Conservation (phyloP, 495 filamentous ascomycete species). For the Aspergillus baeticus region DNA sequence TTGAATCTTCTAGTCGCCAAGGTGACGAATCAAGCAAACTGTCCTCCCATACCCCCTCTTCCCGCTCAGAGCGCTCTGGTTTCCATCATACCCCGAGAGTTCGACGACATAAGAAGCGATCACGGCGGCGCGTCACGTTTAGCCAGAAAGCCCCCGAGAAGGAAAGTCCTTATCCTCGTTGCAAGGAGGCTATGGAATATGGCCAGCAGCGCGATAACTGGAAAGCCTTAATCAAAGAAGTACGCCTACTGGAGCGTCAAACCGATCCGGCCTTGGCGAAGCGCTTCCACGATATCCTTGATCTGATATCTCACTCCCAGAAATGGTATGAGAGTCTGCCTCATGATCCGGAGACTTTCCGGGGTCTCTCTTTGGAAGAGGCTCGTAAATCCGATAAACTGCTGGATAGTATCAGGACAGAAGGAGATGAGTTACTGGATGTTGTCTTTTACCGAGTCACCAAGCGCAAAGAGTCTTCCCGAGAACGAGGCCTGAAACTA, state of each 20-base stretch:
- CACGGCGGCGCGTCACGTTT: background rate
- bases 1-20: too few relatives aligned
- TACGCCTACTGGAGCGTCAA: background rate
- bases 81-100: background rate
- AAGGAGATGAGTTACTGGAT: slow-evolving; percentile 9
- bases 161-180: background rate
- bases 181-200: slow-evolving; percentile 9
- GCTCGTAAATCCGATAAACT: slow-evolving; percentile 1
- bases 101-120: background rate
- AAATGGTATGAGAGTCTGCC: background rate
- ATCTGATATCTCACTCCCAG: background rate
- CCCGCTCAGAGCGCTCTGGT: background rate
- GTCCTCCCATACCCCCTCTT: too few relatives aligned
- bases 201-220: slow-evolving; percentile 12
- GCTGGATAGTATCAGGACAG: slow-evolving; percentile 9
- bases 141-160: background rate
- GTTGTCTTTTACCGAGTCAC: slow-evolving; percentile 6
- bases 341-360: background rate
- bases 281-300: background rate
- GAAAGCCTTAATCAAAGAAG: slow-evolving; percentile 7
- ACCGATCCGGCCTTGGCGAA: background rate
- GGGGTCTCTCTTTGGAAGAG: background rate
- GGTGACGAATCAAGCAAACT: too few relatives aligned
- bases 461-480: background rate
- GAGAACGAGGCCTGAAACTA: background rate